These are phyloP conservation scores for Candida wancherniae DNA, from an alignment of 805 yeast species.

Conservation along the genomic window DNA sequence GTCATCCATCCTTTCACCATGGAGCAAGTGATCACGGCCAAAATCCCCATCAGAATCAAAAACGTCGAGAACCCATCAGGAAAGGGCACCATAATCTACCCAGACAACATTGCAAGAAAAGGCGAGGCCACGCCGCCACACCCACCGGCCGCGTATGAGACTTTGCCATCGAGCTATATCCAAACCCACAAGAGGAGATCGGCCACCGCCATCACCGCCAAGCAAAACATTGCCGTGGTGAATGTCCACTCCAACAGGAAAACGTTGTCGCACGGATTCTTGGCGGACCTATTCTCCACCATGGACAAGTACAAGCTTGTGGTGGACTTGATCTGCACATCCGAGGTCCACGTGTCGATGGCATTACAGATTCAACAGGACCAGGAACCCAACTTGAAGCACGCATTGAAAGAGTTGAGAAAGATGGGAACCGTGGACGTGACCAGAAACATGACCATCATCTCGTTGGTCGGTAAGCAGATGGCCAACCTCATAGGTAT, in stretches of 20 bases:
- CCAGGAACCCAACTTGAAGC: conserved; percentile 58
- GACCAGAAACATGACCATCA: conserved; percentile 81
- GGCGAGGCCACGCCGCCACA: conserved; percentile 94
- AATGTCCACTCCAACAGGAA: conserved; percentile 93
- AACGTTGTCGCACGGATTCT: conserved; percentile 88
- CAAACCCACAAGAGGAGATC: conserved; percentile 50
- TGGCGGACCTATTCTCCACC: conserved; percentile 84
- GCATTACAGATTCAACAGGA: conserved; percentile 76
- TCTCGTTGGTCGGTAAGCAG: conserved; percentile 92
- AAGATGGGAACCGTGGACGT: conserved; percentile 86
- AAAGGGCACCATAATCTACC: conserved; percentile 88
- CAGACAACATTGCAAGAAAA: conserved; percentile 77
- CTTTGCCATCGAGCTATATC: conserved; percentile 33
- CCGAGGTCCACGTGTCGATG: conserved; percentile 98
- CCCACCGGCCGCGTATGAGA: conserved; percentile 76
- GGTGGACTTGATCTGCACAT: conserved; percentile 93
- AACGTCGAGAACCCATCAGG: conserved; percentile 95
- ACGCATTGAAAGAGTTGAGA: conserved; percentile 73
- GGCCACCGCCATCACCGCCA: conserved; percentile 95
- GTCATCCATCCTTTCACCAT: conserved; percentile 98
- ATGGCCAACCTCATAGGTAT: conserved; percentile 96
- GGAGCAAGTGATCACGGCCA: conserved; percentile 97
- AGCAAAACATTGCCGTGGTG: conserved; percentile 84
- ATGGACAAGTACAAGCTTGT: conserved; percentile 80
- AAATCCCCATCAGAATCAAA: conserved; percentile 93